Evolutionary conservation across 2,329 filamentous ascomycete genomes (phyloP).

Genomic region (Aspergillus versicolor): DNA sequence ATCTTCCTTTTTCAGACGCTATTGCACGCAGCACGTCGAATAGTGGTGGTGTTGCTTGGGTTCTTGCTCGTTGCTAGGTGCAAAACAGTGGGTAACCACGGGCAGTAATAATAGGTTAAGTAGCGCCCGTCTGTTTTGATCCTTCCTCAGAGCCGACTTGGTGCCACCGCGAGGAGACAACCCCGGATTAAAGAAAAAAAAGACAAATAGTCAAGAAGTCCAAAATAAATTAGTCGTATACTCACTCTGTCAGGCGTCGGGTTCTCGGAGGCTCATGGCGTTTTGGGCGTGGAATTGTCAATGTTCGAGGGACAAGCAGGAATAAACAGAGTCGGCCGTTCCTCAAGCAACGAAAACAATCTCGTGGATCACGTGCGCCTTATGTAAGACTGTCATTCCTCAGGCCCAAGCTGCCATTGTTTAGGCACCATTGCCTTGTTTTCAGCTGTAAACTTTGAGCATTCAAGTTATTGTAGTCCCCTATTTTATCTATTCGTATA

Average conservation of each 20-base stretch:
- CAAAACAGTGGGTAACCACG: conserved; percentile 27
- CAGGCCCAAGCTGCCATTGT: neutral
- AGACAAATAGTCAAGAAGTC: neutral
- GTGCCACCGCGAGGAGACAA: conserved; percentile 14
- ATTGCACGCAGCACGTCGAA: conserved; percentile 15
- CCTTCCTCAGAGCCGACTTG: conserved; percentile 20
- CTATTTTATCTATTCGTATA: too few relatives aligned
- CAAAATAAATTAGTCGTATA: neutral
- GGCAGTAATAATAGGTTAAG: conserved; percentile 21
- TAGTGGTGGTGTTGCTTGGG: conserved; percentile 16
- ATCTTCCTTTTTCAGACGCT: conserved; percentile 23
- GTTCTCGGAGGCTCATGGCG: conserved; percentile 24
- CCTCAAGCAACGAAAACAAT: conserved; percentile 44
- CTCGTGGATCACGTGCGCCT: conserved; percentile 32
- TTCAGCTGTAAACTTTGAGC: neutral
- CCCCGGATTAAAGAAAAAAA: conserved; percentile 1
- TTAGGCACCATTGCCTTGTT: neutral
- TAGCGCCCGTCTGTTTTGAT: conserved; percentile 28
- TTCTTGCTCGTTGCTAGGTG: conserved; percentile 22
- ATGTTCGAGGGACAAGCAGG: conserved; percentile 22
- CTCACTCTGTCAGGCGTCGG: conserved; percentile 13
- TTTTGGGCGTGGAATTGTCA: conserved; percentile 18
- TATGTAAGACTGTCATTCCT: conserved; percentile 25
- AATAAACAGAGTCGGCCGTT: conserved; percentile 41
- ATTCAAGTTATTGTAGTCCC: too few relatives aligned